Evolutionary conservation across 2,329 filamentous ascomycete genomes (phyloP).

Genomic region (Monilinia vaccinii-corymbosi): DNA sequence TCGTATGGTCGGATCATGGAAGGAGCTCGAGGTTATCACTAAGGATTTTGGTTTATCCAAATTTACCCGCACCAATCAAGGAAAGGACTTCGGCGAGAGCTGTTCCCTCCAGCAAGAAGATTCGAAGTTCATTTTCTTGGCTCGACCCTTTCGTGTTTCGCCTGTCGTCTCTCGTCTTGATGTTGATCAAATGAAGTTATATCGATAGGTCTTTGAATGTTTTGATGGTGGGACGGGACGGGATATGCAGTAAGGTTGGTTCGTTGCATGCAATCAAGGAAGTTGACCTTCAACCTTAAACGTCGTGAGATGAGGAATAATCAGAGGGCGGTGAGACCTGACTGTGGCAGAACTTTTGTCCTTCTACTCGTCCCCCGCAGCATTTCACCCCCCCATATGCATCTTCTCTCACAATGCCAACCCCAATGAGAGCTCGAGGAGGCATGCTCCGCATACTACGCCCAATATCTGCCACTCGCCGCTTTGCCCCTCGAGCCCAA

Average conservation of each 20-base stretch:
- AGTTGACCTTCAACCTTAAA: too few species aligned
- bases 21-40: too few species aligned
- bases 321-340: too few species aligned
- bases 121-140: too few species aligned
- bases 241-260: too few species aligned
- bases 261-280: too few species aligned
- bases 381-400: not conserved
- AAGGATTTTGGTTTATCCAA: constrained; percentile 8
- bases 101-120: not conserved
- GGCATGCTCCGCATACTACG: constrained; percentile 19
- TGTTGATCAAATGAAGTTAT: not conserved
- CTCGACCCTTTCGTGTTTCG: too few species aligned
- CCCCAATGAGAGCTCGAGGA: constrained; percentile 9
- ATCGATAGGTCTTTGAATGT: not conserved
- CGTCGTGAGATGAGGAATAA: too few species aligned
- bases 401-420: constrained; percentile 15
- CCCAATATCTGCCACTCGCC: constrained; percentile 15
- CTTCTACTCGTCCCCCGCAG: not conserved
- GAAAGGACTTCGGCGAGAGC: not conserved
- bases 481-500: constrained; percentile 22
- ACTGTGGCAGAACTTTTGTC: not conserved
- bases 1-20: too few species aligned
- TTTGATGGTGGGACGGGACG: not conserved
- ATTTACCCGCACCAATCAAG: constrained; percentile 24
- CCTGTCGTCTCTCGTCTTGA: not conserved